phyloP scores from a whole-genome alignment of 2,329 filamentous ascomycete genomes.

The Botrytis fragariae region DNA sequence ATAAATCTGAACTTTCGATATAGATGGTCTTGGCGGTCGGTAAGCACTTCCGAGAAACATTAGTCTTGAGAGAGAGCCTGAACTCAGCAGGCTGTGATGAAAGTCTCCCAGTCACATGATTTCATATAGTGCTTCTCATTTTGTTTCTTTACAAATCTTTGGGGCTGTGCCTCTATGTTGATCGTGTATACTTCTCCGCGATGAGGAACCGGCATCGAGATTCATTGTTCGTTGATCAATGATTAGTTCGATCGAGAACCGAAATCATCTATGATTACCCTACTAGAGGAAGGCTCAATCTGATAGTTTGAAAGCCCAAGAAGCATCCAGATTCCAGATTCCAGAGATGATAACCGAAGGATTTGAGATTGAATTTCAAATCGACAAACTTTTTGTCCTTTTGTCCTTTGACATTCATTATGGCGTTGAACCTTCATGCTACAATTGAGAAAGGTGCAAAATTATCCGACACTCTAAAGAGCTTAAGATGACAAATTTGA shows the following conservation, averaged over 20 bases:
- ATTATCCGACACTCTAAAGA: not conserved
- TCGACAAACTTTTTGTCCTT: not conserved
- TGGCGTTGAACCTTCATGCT: not conserved
- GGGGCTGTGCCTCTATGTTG: not conserved
- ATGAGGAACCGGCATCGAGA: not conserved
- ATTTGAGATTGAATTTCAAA: not conserved
- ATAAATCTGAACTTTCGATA: not conserved
- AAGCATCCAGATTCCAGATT: not conserved
- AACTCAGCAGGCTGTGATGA: not conserved
- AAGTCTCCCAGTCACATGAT: not conserved
- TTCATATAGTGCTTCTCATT: not conserved
- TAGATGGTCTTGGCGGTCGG: not conserved
- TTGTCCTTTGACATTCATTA: not conserved
- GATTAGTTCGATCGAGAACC: not conserved
- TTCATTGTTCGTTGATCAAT: not conserved
- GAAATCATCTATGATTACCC: not conserved
- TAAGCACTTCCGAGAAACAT: not conserved
- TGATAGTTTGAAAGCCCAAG: not conserved
- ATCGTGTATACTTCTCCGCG: not conserved
- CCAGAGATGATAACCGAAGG: not conserved
- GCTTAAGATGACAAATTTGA: not conserved
- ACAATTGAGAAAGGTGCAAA: not conserved
- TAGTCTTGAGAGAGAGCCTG: not conserved
- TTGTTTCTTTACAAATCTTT: not conserved
- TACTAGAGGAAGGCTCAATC: not conserved